Percentiles rank a stretch among this genome's conserved stretches.
Conservation (phyloP, 495 filamentous ascomycete species). For the Pyronema domesticum region DNA sequence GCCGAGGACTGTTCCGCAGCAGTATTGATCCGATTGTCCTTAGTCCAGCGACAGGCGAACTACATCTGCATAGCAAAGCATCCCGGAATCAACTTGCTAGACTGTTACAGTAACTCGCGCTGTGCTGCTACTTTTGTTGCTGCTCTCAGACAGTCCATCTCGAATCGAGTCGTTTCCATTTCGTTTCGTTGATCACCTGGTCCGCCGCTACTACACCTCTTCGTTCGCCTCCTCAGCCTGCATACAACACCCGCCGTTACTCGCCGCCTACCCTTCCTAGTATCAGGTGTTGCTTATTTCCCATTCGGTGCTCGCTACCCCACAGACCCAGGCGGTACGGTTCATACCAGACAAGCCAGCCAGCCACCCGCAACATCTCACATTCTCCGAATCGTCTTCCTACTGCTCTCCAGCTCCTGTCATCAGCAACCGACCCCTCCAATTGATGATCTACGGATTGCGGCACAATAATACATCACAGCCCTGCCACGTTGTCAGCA, state of each 20-base stretch:
- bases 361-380: neutral
- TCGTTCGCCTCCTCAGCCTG: too few relatives aligned
- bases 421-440: neutral
- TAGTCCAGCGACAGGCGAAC: slow-evolving; percentile 1
- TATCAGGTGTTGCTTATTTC: neutral
- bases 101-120: too few relatives aligned
- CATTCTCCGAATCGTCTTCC: neutral
- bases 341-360: too few relatives aligned
- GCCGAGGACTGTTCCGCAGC: too few relatives aligned
- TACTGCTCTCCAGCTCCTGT: neutral
- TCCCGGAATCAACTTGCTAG: neutral
- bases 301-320: neutral
- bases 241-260: too few relatives aligned
- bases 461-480: neutral
- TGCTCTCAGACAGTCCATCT: neutral
- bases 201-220: too few relatives aligned
- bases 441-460: slow-evolving; percentile 1
- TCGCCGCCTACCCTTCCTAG: too few relatives aligned
- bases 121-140: neutral
- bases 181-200: too few relatives aligned
- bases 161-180: too few relatives aligned
- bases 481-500: neutral
- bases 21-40: neutral
- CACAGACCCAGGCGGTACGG: neutral
- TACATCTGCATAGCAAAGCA: neutral